A percentile compares a stretch with the other conserved stretches of the same genome.
Evolutionary conservation across 148 eudicot genomes (phyloP).

Genomic region (Pouteria glomerata): DNA sequence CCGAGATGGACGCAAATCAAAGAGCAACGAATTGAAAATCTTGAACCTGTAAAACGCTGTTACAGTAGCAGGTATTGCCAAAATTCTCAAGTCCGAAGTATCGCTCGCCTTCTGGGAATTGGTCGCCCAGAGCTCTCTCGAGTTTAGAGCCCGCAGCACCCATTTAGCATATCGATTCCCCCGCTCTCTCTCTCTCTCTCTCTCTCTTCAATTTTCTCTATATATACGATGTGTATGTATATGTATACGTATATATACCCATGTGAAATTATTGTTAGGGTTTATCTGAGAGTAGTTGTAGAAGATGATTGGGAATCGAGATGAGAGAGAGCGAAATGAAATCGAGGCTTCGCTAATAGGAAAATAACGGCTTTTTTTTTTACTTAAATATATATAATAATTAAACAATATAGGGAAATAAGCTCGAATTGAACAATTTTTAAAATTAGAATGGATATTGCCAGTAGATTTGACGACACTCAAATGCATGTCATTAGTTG

Average conservation of each 20-base stretch:
- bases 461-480: no score
- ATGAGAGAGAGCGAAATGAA: no score
- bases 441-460: no score
- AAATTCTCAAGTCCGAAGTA: slow-evolving; percentile 83
- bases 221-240: no score
- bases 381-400: no score
- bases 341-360: no score
- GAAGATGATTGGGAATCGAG: no score
- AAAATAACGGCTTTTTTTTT: no score
- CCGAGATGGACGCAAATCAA: neutral
- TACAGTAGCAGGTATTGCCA: slow-evolving; percentile 84
- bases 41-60: slow-evolving; percentile 78
- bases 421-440: no score
- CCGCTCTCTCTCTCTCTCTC: neutral
- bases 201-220: neutral
- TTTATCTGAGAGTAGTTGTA: neutral
- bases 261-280: neutral
- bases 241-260: neutral
- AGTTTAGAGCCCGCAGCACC: slow-evolving; percentile 81
- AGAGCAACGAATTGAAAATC: neutral
- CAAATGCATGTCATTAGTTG: no score
- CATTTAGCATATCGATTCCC: slow-evolving; percentile 33
- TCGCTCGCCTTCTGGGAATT: slow-evolving; percentile 84
- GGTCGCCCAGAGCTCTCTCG: slow-evolving; percentile 86
- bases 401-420: no score